Conservation (phyloP, 192 early-diverging fungal species). For the Mortierella claussenii region DNA sequence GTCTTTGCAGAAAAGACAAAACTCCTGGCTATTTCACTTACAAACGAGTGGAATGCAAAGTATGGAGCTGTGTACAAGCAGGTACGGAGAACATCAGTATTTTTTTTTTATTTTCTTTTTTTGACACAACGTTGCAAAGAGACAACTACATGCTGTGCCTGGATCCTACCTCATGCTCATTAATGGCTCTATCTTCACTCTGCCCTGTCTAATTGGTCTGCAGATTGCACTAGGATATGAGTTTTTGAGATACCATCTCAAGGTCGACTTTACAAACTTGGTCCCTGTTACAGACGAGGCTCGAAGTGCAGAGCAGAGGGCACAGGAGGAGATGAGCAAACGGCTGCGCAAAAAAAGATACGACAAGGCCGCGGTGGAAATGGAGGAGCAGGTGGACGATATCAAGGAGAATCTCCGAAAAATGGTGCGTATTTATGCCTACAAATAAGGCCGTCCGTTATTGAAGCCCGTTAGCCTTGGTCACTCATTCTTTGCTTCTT, state of each 20-base stretch:
- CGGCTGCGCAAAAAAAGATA: constrained; percentile 47
- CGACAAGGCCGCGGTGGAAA: constrained; percentile 50
- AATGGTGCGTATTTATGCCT: constrained; percentile 39
- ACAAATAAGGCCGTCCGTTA: neutral
- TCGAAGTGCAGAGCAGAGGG: constrained; percentile 32
- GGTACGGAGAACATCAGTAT: constrained; percentile 1
- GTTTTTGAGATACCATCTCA: constrained; percentile 59
- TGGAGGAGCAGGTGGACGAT: constrained; percentile 49
- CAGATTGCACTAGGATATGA: constrained; percentile 65
- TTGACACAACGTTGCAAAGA: no score
- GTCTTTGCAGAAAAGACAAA: constrained; percentile 61
- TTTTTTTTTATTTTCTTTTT: constrained; percentile 6
- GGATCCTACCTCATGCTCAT: no score
- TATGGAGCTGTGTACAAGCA: constrained; percentile 66
- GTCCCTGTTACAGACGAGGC: constrained; percentile 46
- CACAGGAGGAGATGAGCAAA: constrained; percentile 46
- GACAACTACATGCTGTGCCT: no score
- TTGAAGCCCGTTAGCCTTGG: no score
- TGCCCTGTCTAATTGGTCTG: neutral
- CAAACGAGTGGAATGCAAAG: constrained; percentile 67
- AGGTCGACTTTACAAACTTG: constrained; percentile 47
- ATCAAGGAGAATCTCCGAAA: constrained; percentile 55
- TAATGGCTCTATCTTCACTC: no score
- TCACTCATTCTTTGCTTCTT: no score
- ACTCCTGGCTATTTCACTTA: constrained; percentile 55